A percentile compares a stretch with the other conserved stretches of the same genome.
Conservation (phyloP, 306 rosid species). For the Inga oerstediana region DNA sequence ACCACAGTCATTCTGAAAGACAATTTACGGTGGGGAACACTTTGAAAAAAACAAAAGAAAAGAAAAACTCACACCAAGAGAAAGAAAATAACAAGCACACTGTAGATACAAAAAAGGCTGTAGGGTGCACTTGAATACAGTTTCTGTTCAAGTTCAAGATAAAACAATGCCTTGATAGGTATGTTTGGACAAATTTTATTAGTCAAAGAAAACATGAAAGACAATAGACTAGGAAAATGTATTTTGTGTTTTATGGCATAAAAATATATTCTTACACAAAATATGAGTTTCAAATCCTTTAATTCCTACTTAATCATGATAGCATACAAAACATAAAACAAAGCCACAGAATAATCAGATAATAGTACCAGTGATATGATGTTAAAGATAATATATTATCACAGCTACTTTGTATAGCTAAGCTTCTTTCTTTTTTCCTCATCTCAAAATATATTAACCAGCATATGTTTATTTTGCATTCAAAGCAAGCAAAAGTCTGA, state of each 20-base stretch:
- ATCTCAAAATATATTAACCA: neutral
- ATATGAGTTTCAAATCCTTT: conserved; percentile 1
- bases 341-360: conserved; percentile 14
- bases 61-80: neutral
- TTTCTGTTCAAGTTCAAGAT: conserved; percentile 17
- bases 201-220: conserved; percentile 18
- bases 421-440: neutral
- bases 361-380: conserved; percentile 15
- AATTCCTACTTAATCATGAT: conserved; percentile 13
- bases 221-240: conserved; percentile 24
- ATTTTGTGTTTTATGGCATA: neutral
- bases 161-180: neutral
- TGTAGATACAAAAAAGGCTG: conserved; percentile 12
- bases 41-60: neutral
- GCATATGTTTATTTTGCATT: conserved; percentile 2
- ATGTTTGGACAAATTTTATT: neutral
- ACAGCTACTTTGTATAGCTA: neutral
- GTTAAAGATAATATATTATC: neutral
- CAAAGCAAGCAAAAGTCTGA: conserved; percentile 1
- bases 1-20: conserved; percentile 62
- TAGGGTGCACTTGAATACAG: neutral
- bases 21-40: conserved; percentile 26
- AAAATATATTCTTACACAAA: neutral
- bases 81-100: neutral
- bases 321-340: neutral